Evolutionary conservation across 805 yeast species (phyloP), one percentile per base, ranked within the genome.

Genomic region (Teunomyces atbi): DNA sequence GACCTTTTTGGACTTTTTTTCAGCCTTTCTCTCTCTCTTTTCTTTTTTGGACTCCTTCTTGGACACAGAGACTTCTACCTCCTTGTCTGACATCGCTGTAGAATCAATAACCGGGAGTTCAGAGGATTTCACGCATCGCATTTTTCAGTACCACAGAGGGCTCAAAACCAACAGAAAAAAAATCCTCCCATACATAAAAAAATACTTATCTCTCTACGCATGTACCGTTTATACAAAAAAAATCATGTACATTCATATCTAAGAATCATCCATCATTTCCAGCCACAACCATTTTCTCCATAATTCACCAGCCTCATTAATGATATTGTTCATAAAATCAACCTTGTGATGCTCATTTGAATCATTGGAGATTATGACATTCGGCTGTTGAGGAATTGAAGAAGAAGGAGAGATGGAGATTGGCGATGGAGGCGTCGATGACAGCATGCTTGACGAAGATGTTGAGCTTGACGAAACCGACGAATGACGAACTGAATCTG

Each of bases 281-380:
- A 62, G 53, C 73, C 73, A 87, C 33, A 86, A 67, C 88, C 92
- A 87, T 56, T 82, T 84, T 52, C 96, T 73, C 96, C 96, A 89
- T 36, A 86, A 71, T 58, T 89, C 96, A 27, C 96, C 96, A 2
- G 95, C 91, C 61, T 84, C 91, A 45, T 71, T 68, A 36, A 88
- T 74, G 23, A 89, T 75, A 52, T 83, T 84, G 58, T 86, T 90
- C 61, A 89, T 84, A 53, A 86, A 89, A 51, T 77, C 78, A 34
- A 74, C 68, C 46, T 70, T 71, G 29, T 78, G 79, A 46, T 69
- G 69, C 42, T 62, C 66, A 2, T 69, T 64, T 11, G 69, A 56
- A 48, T 66, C 68, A 46, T 65, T 64, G 12, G 67, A 58, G 13
- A 66, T 64, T 3, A 66, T 62, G 10, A 56, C 52, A 34, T 50